These are phyloP conservation scores for Fistulifera solaris DNA, from an alignment of 108 stramenopile genomes.

Conservation along the genomic window DNA sequence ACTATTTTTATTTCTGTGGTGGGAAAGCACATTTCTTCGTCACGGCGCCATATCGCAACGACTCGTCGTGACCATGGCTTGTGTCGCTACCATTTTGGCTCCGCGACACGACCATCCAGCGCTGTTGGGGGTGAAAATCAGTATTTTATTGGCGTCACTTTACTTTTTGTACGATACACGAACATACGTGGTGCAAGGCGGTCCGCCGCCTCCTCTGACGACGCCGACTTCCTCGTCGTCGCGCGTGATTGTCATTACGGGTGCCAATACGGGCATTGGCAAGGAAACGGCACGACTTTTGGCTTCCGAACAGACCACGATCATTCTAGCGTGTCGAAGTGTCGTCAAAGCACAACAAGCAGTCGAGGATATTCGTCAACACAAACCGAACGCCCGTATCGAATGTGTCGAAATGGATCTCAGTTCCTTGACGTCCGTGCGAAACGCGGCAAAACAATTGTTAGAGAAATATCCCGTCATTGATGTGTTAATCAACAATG, in stretches of 20 bases:
- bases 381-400: neutral
- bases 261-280: constrained; percentile 78
- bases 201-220: constrained; percentile 8
- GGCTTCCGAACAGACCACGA: constrained; percentile 51
- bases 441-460: constrained; percentile 25
- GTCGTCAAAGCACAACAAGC: constrained; percentile 38
- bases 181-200: constrained; percentile 5
- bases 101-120: too few species aligned
- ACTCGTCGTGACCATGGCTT: constrained; percentile 14
- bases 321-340: constrained; percentile 69
- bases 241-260: constrained; percentile 53
- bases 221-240: neutral
- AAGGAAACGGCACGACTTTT: constrained; percentile 72
- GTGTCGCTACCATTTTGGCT: constrained; percentile 1
- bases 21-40: neutral
- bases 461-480: constrained; percentile 11
- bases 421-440: constrained; percentile 39
- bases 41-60: neutral
- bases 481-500: constrained; percentile 79
- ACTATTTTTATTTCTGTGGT: neutral
- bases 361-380: constrained; percentile 13
- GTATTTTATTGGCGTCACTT: too few species aligned
- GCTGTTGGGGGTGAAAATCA: too few species aligned
- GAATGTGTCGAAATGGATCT: constrained; percentile 44
- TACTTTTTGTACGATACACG: neutral